phyloP scores from a whole-genome alignment of 345 rosid species.

The Erucastrum elatum region DNA sequence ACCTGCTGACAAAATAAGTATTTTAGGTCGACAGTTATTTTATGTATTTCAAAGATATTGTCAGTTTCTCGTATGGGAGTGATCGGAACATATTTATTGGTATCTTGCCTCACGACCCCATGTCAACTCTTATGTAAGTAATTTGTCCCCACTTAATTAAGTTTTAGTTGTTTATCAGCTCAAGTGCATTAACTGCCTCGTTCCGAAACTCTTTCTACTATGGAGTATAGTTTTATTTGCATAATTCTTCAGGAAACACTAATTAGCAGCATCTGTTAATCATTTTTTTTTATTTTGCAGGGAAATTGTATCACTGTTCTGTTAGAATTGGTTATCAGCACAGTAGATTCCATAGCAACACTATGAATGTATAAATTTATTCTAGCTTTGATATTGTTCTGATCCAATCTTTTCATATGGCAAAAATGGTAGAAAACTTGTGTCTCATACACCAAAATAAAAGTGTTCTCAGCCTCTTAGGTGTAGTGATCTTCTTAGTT shows the following conservation, averaged over 20 bases:
- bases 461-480: not conserved
- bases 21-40: slow-evolving; percentile 1
- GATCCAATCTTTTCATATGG: not conserved
- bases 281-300: not conserved
- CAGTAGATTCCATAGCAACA: not conserved
- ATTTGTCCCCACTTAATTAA: slow-evolving; percentile 42
- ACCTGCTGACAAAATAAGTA: slow-evolving; percentile 13
- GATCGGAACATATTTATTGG: slow-evolving; percentile 33
- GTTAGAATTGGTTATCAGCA: not conserved
- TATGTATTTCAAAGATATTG: not conserved
- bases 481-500: not conserved
- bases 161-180: slow-evolving; percentile 33
- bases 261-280: not conserved
- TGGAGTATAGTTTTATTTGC: not conserved
- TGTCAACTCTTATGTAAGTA: slow-evolving; percentile 43
- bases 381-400: not conserved
- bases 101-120: slow-evolving; percentile 38
- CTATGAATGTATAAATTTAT: not conserved
- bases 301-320: not conserved
- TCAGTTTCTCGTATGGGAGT: slow-evolving; percentile 5
- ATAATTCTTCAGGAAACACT: not conserved
- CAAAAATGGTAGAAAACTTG: not conserved
- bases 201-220: not conserved
- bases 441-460: not conserved
- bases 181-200: slow-evolving; percentile 10